Base-by-base conservation (phyloP, 108 stramenopile genomes). In the Fragilariopsis cylindrus region DNA sequence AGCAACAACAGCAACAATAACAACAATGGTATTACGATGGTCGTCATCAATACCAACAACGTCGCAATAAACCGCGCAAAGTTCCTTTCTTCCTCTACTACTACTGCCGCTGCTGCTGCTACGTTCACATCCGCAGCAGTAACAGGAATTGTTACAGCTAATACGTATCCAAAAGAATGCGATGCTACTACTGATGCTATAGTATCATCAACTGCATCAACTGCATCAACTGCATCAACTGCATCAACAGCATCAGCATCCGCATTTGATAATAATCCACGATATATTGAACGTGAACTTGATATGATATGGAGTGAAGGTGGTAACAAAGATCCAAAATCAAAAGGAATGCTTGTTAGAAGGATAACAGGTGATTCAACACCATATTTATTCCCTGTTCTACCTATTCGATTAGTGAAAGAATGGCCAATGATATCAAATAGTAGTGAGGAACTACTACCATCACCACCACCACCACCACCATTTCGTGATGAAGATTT, bases 401-500 rank as follows among this genome's bases (percentile, higher is more conserved):
- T 64, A 16, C 87, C 92, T 53, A 72, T 92, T 57, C 72, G 77
- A 18, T 70, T 95, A 6, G 90, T 91, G 11, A 83, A 87, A 63
- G 84, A 90, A 72, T 98, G 96, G 96, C 96, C 97, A 4, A 30
- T 30, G 0, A 30, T 30, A 30, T 30, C 30, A 30, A 30, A 30
- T 30, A 2, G 2, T 30, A 30, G 2, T 30, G 30, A 30, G 30
- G 30, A 30, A 30, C 19, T n/a, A n/a, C n/a, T n/a, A n/a, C n/a
- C n/a, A n/a, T n/a, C 19, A 19, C 2, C 30, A 30, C 30, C 30
- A 30, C 30, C 30, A 30, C 70, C 81, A 54, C 80, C 86, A 30
- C 93, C 93, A n/a, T 98, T 96, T 67, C 75, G 71, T 16, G 74
- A 82, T 15, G 80, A 89, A 76, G 96, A 98, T 76, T 97, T 97